Evolutionary conservation across 345 rosid species (phyloP).

Genomic region (Eucalyptus regnans): DNA sequence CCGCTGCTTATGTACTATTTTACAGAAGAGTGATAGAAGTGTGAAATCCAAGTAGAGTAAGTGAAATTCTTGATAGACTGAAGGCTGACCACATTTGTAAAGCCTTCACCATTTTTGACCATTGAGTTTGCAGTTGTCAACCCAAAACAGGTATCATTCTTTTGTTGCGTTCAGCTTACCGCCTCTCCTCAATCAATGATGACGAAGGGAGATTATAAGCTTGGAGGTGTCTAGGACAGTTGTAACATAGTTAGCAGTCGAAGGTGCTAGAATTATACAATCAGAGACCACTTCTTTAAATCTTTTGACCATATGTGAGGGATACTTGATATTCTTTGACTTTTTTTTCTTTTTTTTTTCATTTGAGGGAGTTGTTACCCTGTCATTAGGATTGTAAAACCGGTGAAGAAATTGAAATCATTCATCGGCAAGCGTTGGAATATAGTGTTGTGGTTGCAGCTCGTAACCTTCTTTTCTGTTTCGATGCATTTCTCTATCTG

Average conservation of each 20-base stretch:
- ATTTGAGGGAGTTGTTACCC: neutral
- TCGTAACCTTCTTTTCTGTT: neutral
- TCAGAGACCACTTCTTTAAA: neutral
- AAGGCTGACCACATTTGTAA: constrained; percentile 2
- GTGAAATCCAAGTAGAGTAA: neutral
- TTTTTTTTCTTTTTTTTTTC: neutral
- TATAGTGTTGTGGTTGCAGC: neutral
- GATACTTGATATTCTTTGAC: neutral
- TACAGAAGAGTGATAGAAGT: constrained; percentile 69
- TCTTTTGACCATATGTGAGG: neutral
- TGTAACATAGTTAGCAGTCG: neutral
- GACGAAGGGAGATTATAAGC: neutral
- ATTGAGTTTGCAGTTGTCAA: neutral
- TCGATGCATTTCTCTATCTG: neutral
- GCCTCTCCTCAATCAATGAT: neutral
- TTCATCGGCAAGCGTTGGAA: neutral
- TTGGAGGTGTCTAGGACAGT: neutral
- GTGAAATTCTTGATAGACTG: neutral
- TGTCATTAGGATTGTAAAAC: neutral
- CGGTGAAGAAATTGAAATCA: neutral
- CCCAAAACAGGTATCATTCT: neutral
- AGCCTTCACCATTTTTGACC: constrained; percentile 6
- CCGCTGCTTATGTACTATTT: constrained; percentile 96
- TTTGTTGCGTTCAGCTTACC: neutral
- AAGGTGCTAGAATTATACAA: neutral